These are phyloP conservation scores for Fusarium falciforme DNA, from an alignment of 2,329 filamentous ascomycete species.

Conservation along the genomic window DNA sequence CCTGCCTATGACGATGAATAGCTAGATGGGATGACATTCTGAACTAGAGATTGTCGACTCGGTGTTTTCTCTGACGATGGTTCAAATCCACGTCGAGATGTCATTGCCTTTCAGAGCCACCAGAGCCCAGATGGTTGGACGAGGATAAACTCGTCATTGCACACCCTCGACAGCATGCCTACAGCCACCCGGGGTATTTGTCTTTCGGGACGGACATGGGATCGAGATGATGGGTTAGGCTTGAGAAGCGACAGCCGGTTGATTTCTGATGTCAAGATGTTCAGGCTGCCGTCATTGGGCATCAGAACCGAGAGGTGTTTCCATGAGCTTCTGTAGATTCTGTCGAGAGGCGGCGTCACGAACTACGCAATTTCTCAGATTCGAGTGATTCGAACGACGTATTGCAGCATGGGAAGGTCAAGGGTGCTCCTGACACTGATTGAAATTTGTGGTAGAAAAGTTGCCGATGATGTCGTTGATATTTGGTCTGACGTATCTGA, in stretches of 20 bases:
- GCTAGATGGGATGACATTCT: slow-evolving; percentile 5
- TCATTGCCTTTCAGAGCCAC: not conserved
- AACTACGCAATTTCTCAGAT: not conserved
- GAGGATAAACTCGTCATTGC: not conserved
- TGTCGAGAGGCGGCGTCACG: not conserved
- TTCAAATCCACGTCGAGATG: not conserved
- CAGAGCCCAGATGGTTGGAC: not conserved
- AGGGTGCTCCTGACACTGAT: not conserved
- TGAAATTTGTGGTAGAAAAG: slow-evolving; percentile 17
- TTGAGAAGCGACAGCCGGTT: not conserved
- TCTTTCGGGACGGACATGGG: not conserved
- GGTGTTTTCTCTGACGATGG: not conserved
- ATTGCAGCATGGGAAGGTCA: not conserved
- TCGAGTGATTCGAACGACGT: not conserved
- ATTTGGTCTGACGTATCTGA: not conserved
- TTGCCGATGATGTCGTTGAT: not conserved
- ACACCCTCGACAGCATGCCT: slow-evolving; percentile 2
- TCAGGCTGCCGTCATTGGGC: not conserved
- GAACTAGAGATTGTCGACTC: not conserved
- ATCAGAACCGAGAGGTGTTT: not conserved
- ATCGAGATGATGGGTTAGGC: not conserved
- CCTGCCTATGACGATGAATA: slow-evolving; percentile 25
- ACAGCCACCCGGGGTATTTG: not conserved
- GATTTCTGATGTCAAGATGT: slow-evolving; percentile 10
- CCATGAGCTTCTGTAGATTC: not conserved